Evolutionary conservation across 2,329 filamentous ascomycete species (phyloP), one percentile per base, ranked within the genome.

Genomic region (Allantophomopsis cytisporea): DNA sequence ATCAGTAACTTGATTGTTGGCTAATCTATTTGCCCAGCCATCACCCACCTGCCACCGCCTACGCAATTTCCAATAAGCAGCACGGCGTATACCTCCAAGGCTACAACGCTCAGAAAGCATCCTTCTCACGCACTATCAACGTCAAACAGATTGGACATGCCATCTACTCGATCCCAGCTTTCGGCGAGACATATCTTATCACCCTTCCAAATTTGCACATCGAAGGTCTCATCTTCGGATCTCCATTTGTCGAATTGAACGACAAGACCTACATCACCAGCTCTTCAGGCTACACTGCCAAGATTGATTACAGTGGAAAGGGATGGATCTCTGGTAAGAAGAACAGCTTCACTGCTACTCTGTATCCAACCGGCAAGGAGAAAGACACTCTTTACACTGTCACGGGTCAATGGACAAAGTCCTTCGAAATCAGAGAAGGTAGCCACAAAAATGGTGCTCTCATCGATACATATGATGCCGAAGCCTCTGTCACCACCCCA

Each of bases 311-410:
- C 65, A 83, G 77, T 44, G 88, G 89, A 53, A 89, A 86, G 58
- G 89, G 89, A 42, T 98, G 89, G 89, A 62, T 98, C 8, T 87
- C 82, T 35, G 91, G 89, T 48, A 94, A 94, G 70, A 95, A 94
- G 68, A 96, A 96, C 65, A 83, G 73, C 41, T 86, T 96, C 57
- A 76, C 68, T 11, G 89, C 87, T 12, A 69, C 68, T 17, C 58
- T 96, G 41, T 87, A 82, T 62, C 71, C 66, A 13, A 76, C 83
- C 60, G 62, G 76, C 64, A 66, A 68, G 45, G 85, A 80, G 60
- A 83, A 81, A 61, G 80, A 83, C 39, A 71, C 76, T 44, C 66
- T 80, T 37, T 95, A 89, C 67, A 85, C 78, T n/a, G 70, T 81
- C 31, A 79, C 86, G 21, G 91, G 91, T 17, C 85, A 93, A 57